Percentiles rank a stretch among this genome's conserved stretches.
These are phyloP conservation scores for Penicillium expansum DNA, from an alignment of 2,329 filamentous ascomycete genomes.

Conservation along the genomic window DNA sequence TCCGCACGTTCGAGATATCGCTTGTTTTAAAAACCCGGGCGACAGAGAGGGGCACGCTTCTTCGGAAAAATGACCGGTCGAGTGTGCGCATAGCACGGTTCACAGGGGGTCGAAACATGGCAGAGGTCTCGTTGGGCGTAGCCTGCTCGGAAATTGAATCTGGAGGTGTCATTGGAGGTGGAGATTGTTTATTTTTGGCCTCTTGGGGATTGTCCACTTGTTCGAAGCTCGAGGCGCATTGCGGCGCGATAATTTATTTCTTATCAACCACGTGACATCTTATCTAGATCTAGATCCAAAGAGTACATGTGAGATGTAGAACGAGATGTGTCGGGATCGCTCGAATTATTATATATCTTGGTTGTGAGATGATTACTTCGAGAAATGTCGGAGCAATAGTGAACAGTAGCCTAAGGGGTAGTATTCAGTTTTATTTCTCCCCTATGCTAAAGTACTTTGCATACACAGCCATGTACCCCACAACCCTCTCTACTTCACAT, in stretches of 20 bases:
- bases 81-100: constrained; percentile 76
- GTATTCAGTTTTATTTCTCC: not conserved
- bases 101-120: constrained; percentile 74
- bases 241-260: constrained; percentile 16
- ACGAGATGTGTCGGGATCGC: not conserved
- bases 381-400: too few relatives aligned
- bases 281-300: not conserved
- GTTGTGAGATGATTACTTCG: not conserved
- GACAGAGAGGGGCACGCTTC: constrained; percentile 71
- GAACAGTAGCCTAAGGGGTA: not conserved
- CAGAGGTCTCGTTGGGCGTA: constrained; percentile 28
- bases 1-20: constrained; percentile 70
- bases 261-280: constrained; percentile 28
- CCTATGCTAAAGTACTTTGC: not conserved
- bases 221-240: constrained; percentile 11
- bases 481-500: not conserved
- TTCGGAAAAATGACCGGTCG: constrained; percentile 79
- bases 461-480: not conserved
- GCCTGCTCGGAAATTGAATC: constrained; percentile 16
- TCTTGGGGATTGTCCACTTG: not conserved
- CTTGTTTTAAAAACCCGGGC: constrained; percentile 73
- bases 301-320: not conserved
- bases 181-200: not conserved
- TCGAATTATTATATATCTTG: not conserved
- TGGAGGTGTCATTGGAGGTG: constrained; percentile 22